Evolutionary conservation across 257 asterid species (phyloP).

Genomic region (Solanum acaule): DNA sequence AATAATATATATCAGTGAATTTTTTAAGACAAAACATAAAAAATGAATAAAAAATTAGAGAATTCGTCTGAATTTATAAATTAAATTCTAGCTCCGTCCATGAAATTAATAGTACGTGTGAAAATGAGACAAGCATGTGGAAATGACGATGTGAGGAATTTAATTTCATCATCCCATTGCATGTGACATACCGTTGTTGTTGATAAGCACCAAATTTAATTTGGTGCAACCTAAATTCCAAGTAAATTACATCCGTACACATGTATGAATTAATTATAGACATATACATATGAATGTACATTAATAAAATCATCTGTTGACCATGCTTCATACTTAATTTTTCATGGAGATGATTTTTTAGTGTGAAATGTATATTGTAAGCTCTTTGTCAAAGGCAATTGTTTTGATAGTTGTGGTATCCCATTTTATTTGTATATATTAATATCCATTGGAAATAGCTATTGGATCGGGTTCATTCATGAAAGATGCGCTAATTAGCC

Average conservation of each 20-base stretch:
- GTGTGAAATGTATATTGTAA: not conserved
- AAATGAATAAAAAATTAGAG: not conserved
- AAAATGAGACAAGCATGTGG: not conserved
- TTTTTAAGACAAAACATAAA: not conserved
- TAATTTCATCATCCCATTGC: not conserved
- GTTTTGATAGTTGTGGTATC: not conserved
- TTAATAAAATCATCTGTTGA: not conserved
- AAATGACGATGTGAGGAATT: not conserved
- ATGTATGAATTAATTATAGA: not conserved
- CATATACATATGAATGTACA: not conserved
- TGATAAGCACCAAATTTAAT: not conserved
- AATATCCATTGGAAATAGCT: too few species aligned
- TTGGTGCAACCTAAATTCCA: not conserved
- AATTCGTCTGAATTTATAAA: not conserved
- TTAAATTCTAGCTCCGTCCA: not conserved
- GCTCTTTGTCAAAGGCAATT: not conserved
- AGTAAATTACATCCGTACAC: not conserved
- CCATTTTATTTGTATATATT: too few species aligned
- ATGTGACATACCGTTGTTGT: not conserved
- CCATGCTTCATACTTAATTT: not conserved
- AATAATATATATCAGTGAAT: not conserved
- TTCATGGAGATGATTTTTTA: not conserved
- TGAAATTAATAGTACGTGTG: not conserved
- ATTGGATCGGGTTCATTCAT: too few species aligned
- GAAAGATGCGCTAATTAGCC: too few species aligned